A percentile compares a stretch with the other conserved stretches of the same genome.
These are phyloP conservation scores for Leptomonas pyrrhocoris DNA, from an alignment of 208 protist species.

Conservation along the genomic window DNA sequence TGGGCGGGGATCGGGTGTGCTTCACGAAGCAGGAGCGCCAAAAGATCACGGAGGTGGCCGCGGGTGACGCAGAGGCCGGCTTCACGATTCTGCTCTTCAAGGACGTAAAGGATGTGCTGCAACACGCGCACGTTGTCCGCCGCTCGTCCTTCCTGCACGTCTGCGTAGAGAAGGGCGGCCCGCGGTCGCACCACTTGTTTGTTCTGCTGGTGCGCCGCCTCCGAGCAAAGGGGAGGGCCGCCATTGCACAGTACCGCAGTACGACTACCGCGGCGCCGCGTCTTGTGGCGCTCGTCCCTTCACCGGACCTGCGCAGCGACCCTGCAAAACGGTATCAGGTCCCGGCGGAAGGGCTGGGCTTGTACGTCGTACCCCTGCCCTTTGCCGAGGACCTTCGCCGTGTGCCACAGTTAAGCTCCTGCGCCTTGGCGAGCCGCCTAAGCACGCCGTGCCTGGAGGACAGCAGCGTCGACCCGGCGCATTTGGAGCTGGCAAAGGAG, in stretches of 20 bases:
- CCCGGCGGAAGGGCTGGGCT: conserved; percentile 66
- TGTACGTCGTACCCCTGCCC: conserved; percentile 83
- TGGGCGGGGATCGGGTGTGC: conserved; percentile 38
- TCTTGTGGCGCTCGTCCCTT: conserved; percentile 81
- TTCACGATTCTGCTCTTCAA: conserved; percentile 87
- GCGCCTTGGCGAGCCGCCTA: neutral
- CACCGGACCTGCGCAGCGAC: conserved; percentile 25
- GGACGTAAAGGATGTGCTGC: conserved; percentile 39
- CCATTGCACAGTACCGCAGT: conserved; percentile 69
- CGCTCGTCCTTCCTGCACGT: conserved; percentile 62
- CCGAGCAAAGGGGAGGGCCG: conserved; percentile 51
- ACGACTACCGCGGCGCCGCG: conserved; percentile 40
- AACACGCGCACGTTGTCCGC: conserved; percentile 52
- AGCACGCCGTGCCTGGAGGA: conserved; percentile 13
- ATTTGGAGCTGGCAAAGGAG: conserved; percentile 46
- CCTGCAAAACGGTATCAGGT: conserved; percentile 19
- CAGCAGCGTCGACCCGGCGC: conserved; percentile 15
- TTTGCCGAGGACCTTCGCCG: conserved; percentile 82
- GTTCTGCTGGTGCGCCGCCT: conserved; percentile 65
- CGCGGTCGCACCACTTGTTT: conserved; percentile 64
- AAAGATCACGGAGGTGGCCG: conserved; percentile 38
- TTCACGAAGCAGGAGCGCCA: conserved; percentile 49
- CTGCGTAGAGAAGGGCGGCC: conserved; percentile 42
- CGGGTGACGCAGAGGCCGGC: conserved; percentile 40
- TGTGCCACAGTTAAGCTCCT: conserved; percentile 34